phyloP scores from a whole-genome alignment of 495 filamentous ascomycete species.

The Podospora australis region DNA sequence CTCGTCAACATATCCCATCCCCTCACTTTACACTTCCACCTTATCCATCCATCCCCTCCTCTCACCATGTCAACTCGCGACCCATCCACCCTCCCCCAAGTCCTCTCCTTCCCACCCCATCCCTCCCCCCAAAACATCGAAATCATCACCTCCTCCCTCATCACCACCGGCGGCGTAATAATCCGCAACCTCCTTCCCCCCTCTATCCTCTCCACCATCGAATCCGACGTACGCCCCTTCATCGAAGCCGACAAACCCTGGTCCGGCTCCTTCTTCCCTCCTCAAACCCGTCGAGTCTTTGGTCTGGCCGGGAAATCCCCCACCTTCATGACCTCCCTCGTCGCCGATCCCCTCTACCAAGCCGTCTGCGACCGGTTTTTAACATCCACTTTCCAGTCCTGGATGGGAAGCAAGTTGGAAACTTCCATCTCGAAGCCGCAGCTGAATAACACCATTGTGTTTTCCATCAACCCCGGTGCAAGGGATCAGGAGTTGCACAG shows the following conservation, averaged over 20 bases:
- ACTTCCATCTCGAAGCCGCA: neutral
- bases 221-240: neutral
- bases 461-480: slow-evolving; percentile 2
- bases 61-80: neutral
- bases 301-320: slow-evolving; percentile 5
- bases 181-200: neutral
- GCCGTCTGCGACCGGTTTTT: neutral
- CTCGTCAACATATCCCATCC: too few species aligned
- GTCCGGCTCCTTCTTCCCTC: slow-evolving; percentile 4
- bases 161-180: neutral
- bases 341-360: slow-evolving; percentile 2
- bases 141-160: neutral
- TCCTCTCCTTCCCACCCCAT: neutral
- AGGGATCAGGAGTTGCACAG: slow-evolving; percentile 1
- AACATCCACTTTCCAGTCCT: neutral
- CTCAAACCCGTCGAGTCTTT: slow-evolving; percentile 4
- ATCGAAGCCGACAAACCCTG: slow-evolving; percentile 1
- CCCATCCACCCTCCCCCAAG: neutral
- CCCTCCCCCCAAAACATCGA: neutral
- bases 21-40: too few species aligned
- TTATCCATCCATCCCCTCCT: too few species aligned
- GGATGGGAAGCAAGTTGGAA: neutral
- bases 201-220: neutral
- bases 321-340: neutral
- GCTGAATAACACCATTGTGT: slow-evolving; percentile 5